A percentile compares a stretch with the other conserved stretches of the same genome.
These are phyloP conservation scores for Globisporangium cystogenes DNA, from an alignment of 352 stramenopile species.

Conservation along the genomic window DNA sequence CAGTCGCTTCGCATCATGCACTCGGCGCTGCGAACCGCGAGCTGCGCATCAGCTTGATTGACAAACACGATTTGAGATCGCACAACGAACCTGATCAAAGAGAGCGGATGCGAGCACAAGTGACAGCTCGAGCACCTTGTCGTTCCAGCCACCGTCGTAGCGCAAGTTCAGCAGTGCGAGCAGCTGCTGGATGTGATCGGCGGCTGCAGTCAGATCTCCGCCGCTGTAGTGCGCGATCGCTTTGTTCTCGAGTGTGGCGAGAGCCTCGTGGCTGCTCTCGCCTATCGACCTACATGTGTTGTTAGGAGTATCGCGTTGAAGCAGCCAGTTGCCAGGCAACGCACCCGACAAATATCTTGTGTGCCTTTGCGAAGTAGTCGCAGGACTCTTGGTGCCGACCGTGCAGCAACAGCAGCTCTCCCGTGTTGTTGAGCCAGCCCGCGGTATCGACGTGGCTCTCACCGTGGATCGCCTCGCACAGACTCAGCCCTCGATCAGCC, in stretches of 20 bases:
- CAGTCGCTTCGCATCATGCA: slow-evolving; percentile 26
- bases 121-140: slow-evolving; percentile 32
- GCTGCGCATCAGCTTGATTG: background rate
- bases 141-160: slow-evolving; percentile 49
- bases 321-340: background rate
- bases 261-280: slow-evolving; percentile 23
- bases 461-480: slow-evolving; percentile 33
- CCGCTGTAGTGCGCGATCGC: slow-evolving; percentile 23
- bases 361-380: slow-evolving; percentile 30
- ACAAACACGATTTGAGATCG: too few species aligned
- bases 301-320: background rate
- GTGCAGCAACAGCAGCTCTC: slow-evolving; percentile 29
- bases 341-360: slow-evolving; percentile 23
- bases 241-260: slow-evolving; percentile 41
- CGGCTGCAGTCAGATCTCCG: slow-evolving; percentile 8
- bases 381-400: slow-evolving; percentile 23
- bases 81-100: slow-evolving; percentile 31
- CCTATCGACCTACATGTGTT: slow-evolving; percentile 22
- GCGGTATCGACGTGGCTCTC: slow-evolving; percentile 29
- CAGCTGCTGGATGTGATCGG: slow-evolving; percentile 27
- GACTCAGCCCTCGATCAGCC: slow-evolving; percentile 29
- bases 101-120: slow-evolving; percentile 27
- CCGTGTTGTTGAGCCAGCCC: slow-evolving; percentile 36
- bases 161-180: slow-evolving; percentile 18
- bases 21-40: slow-evolving; percentile 23